Evolutionary conservation across 768 basidiomycete genomes (phyloP), one percentile per base, ranked within the genome.

Genomic region (Boletus tylopilopsis): DNA sequence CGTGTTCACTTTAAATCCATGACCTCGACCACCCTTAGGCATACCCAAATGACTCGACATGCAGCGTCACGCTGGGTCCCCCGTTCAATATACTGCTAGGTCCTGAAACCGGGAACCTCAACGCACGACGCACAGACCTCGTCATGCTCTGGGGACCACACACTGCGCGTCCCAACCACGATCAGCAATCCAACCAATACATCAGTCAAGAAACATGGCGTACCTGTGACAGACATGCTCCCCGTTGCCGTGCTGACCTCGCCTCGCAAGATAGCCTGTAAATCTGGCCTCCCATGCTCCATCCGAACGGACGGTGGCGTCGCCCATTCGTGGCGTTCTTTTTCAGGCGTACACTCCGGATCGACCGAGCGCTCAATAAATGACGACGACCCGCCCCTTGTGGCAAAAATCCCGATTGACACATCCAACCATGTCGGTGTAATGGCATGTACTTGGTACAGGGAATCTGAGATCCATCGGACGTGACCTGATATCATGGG

Each of bases 161-260:
- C 0, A 80, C 80, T 82, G 16, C n/a, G n/a, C n/a, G 15, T 2
- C 40, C n/a, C n/a, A n/a, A n/a, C n/a, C n/a, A n/a, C n/a, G n/a
- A n/a, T n/a, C n/a, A n/a, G n/a, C n/a, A n/a, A n/a, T n/a, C n/a
- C n/a, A n/a, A n/a, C n/a, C n/a, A n/a, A n/a, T n/a, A 34, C 33
- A 34, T 16, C n/a, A 34, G 16, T n/a, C 16, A 34, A 34, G 2
- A 21, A n/a, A 6, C 1, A 24, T 16, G 13, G 9, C 73, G 7
- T 48, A 79, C 80, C 79, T 24, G 69, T 77, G 23, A n/a, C n/a
- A 8, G 75, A 73, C 57, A 80, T 66, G 6, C 67, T 62, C 8
- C 75, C 79, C 4, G 55, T 55, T 8, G 67, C 64, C 6, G 53
- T 52, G 2, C 37, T 56, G 9, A 75, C 68, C 51, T 79, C 77